A percentile compares a stretch with the other conserved stretches of the same genome.
Evolutionary conservation across 169 alveolate species (phyloP).

Genomic region (Babesia bigemina): DNA sequence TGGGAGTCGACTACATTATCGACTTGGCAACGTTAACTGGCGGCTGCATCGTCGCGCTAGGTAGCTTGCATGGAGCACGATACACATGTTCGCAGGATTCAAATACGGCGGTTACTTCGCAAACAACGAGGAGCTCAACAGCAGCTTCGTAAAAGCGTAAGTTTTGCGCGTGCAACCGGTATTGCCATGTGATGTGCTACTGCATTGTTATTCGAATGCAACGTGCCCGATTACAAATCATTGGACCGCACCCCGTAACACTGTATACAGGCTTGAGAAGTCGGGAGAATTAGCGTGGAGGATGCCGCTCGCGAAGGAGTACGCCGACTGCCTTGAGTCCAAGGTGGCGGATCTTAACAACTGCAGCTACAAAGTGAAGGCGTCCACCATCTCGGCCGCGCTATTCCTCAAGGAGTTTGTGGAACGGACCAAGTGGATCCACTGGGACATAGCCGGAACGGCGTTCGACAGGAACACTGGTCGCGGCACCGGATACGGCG

Average conservation of each 20-base stretch:
- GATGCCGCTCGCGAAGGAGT: constrained; percentile 86
- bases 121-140: constrained; percentile 42
- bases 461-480: constrained; percentile 75
- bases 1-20: constrained; percentile 84
- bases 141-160: constrained; percentile 46
- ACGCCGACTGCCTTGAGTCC: constrained; percentile 78
- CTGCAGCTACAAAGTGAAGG: constrained; percentile 74
- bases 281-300: constrained; percentile 86
- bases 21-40: constrained; percentile 97
- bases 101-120: constrained; percentile 58
- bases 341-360: constrained; percentile 89
- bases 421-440: constrained; percentile 88
- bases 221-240: not conserved
- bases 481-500: constrained; percentile 86
- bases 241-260: not conserved
- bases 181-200: not conserved
- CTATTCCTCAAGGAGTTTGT: constrained; percentile 90
- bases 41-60: constrained; percentile 87
- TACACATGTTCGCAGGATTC: constrained; percentile 27
- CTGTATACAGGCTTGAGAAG: constrained; percentile 59
- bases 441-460: constrained; percentile 95
- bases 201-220: not conserved
- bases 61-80: constrained; percentile 57
- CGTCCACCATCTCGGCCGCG: constrained; percentile 89
- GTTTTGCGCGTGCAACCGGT: not conserved